Base-by-base conservation (phyloP, 2,329 filamentous ascomycete species). In the Fusarium lateritium region DNA sequence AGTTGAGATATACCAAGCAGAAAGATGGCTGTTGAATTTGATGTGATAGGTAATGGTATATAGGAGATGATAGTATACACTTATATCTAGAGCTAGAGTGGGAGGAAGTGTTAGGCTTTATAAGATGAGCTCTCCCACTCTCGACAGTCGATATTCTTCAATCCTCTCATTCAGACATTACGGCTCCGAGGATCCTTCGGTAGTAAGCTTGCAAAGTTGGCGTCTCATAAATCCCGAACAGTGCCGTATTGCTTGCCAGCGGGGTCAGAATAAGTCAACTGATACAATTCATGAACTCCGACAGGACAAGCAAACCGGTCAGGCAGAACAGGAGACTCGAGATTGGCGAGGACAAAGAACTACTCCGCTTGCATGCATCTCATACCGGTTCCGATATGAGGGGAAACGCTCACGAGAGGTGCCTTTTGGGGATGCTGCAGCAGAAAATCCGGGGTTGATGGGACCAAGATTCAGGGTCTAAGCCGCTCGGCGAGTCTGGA, bases 391-490 rank as follows among this genome's bases (percentile, higher is more conserved):
- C 28, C 28, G 34, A 45, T 53, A 57, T 56, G 56, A 52, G 56
- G 61, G 54, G 50, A 52, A 54, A 39, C 46, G 56, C 56, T 57
- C 58, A 73, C 64, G 65, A 57, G 68, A 60, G 65, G 49, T 66
- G 33, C 46, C 42, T 33, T 22, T 65, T 54, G 62, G 49, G 54
- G 57, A 56, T 49, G 54, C 56, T 33, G 46, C 38, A 63, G 60
- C 69, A 67, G 65, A 46, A 65, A 71, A 73, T 66, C 71, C 45
- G 72, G 70, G 67, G 71, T 73, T 58, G 52, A 62, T 26, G 43
- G 55, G 54, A 55, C 56, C 57, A 40, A 61, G 54, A 55, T 60
- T 54, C 56, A 66, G 60, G 55, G 47, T 54, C 56, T 67, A 56
- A 67, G 56, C 50, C 42, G 21, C 55, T 58, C 62, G 50, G 42